Evolutionary conservation across 768 basidiomycete species (phyloP).

Genomic region (Kondoa malvinella): DNA sequence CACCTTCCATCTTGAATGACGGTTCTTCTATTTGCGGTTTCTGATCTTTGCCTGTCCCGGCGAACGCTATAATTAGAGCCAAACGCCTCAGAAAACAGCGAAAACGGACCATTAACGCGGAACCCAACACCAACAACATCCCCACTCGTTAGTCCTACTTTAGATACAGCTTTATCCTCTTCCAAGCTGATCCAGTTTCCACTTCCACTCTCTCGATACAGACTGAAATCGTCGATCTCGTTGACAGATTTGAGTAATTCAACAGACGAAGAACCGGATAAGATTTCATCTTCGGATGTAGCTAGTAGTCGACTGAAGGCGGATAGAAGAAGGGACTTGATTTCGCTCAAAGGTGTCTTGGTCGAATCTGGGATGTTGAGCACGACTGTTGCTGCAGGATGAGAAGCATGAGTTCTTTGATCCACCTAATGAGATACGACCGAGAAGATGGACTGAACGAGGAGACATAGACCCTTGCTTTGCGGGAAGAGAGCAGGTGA

Average conservation of each 20-base stretch:
- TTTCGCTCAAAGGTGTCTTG: not conserved
- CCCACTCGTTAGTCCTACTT: not conserved
- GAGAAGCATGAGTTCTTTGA: not conserved
- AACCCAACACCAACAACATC: not conserved
- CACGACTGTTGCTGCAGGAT: not conserved
- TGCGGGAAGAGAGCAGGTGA: not conserved
- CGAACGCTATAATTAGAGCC: not conserved
- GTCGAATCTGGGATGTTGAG: not conserved
- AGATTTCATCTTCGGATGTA: not conserved
- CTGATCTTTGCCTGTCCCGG: not conserved
- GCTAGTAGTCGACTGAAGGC: not conserved
- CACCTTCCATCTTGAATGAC: not conserved
- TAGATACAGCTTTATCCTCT: not conserved
- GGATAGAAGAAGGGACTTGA: not conserved
- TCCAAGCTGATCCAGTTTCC: not conserved
- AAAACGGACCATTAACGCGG: not conserved
- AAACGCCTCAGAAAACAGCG: not conserved
- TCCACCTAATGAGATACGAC: not conserved
- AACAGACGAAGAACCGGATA: not conserved
- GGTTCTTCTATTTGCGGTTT: not conserved
- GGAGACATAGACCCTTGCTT: not conserved
- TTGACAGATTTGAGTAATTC: not conserved
- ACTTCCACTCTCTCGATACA: not conserved
- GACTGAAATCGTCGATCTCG: not conserved
- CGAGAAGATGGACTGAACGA: not conserved